Conservation (phyloP, 352 stramenopile genomes). For the Phytophthora quininea region DNA sequence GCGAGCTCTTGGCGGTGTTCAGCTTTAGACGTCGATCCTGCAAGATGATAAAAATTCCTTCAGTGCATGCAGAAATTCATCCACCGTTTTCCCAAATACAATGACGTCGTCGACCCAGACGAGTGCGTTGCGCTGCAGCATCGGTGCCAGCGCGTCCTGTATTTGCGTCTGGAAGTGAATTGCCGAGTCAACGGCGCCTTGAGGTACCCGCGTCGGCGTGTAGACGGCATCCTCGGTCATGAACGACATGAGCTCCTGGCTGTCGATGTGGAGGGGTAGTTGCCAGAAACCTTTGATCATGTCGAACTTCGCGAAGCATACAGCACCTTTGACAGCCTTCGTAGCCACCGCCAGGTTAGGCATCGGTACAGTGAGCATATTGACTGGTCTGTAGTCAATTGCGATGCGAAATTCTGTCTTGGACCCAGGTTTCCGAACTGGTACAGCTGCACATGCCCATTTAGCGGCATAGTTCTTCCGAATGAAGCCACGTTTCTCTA, state of each 20-base stretch:
- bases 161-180: constrained; percentile 9
- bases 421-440: constrained; percentile 5
- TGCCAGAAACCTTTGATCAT: constrained; percentile 30
- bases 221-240: constrained; percentile 20
- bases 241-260: constrained; percentile 20
- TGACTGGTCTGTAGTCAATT: constrained; percentile 13
- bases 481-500: constrained; percentile 9
- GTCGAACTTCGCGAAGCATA: constrained; percentile 16
- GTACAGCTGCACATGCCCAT: constrained; percentile 4
- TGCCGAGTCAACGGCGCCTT: background rate
- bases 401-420: constrained; percentile 5
- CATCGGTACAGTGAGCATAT: background rate
- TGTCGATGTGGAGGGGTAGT: constrained; percentile 6
- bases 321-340: constrained; percentile 8
- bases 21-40: constrained; percentile 17
- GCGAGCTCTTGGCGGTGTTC: constrained; percentile 15
- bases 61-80: constrained; percentile 15
- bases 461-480: constrained; percentile 1
- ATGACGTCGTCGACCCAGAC: constrained; percentile 31
- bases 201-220: constrained; percentile 2
- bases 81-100: constrained; percentile 8
- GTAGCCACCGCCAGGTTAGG: constrained; percentile 10
- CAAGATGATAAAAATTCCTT: constrained; percentile 14
- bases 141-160: background rate
- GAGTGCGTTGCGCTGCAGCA: constrained; percentile 15